Base-by-base conservation (phyloP, 371 early-diverging fungal genomes). In the Zychaea mexicana region DNA sequence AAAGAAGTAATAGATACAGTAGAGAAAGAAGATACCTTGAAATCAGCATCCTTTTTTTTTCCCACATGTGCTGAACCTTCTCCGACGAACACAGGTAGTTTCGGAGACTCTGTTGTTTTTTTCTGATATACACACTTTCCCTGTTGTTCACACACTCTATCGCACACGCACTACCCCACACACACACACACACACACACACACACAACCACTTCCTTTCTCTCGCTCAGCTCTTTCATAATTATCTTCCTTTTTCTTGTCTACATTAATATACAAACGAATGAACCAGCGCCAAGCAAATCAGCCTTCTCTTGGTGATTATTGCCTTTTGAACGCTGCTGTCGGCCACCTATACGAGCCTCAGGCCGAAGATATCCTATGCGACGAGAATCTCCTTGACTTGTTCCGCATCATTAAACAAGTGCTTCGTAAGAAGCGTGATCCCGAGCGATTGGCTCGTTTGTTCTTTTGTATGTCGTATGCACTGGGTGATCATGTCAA, bases 321-420 rank as follows among this genome's bases (percentile, higher is more conserved):
- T 24, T 58, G 59, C 45, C 38, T 58, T 27, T 30, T 58, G n/a
- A 39, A 38, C 22, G 28, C 59, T 17, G 28, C 33, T 42, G 19
- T 27, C 17, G 59, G 39, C 39, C 33, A 39, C 4, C 17, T 39
- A 12, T 60, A 67, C 55, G 61, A 77, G 28, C 79, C 78, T 10
- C 74, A 75, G 33, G 78, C 77, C 17, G 82, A 81, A 52, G 82
- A 81, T 59, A 81, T 79, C 45, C 57, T 81, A 28, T 70, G 58
- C 10, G 79, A 79, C 52, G 77, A 79, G 57, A 77, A 77, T 30
- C 55, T 81, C 15, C 63, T 81, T 13, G 79, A 78, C 42, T 62
- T 81, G 3, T 79, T 81, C 56, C 70, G 72, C 36, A 72, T 75
- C 19, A 66, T 77, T 26, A 78, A 79, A 46, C 75, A 70, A 49